phyloP scores from a whole-genome alignment of 352 stramenopile genomes.

The Phytophthora melonis region DNA sequence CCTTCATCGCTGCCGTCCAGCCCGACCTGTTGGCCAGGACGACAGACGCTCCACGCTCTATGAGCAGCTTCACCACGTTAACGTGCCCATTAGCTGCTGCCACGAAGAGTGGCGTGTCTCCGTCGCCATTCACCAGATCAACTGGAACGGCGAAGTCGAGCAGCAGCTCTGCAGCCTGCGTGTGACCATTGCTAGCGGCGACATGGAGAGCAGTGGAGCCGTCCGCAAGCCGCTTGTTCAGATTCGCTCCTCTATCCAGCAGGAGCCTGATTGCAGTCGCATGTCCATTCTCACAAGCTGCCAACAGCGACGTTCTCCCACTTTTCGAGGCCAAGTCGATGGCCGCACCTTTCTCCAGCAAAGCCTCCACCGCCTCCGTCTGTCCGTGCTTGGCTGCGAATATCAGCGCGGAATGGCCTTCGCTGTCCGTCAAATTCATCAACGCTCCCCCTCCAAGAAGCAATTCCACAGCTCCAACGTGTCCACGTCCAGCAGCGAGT shows the following conservation, averaged over 20 bases:
- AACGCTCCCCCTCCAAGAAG: not conserved
- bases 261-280: not conserved
- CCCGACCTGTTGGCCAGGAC: not conserved
- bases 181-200: not conserved
- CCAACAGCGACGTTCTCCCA: not conserved
- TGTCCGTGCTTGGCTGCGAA: not conserved
- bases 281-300: not conserved
- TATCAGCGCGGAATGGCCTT: not conserved
- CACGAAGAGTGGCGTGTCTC: not conserved
- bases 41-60: not conserved
- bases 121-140: not conserved
- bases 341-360: slow-evolving; percentile 3
- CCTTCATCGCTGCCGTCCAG: slow-evolving; percentile 8
- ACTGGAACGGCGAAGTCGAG: not conserved
- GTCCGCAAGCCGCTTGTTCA: not conserved
- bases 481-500: not conserved
- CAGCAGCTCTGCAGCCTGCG: not conserved
- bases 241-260: not conserved
- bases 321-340: not conserved
- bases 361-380: not conserved
- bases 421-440: not conserved
- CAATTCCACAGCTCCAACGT: not conserved
- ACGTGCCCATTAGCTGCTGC: not conserved
- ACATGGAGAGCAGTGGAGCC: not conserved
- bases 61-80: slow-evolving; percentile 4